Evolutionary conservation across 139 green algal genomes (phyloP), one percentile per base, ranked within the genome.

Genomic region (Chlorella sp.): DNA sequence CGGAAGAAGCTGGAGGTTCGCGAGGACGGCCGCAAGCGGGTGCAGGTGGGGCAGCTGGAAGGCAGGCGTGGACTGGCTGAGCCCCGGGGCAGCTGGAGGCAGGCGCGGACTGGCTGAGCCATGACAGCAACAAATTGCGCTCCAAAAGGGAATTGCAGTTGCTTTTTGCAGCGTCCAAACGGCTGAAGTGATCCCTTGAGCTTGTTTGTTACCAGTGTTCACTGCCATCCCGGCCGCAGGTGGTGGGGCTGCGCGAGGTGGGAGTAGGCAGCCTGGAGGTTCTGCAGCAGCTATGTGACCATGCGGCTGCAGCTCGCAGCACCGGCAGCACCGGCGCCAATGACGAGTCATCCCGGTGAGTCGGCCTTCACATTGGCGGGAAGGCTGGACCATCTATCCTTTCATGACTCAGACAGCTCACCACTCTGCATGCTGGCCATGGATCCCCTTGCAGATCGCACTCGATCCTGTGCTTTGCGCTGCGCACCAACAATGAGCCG

Each of bases 321-420:
- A 97, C 95, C 20, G 97, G 96, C 73, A 95, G 88, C 85, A 99
- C 97, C 18, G 96, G 97, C 1, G 97, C 97, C 69, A 99, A 99
- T 82, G 90, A 95, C 34, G 97, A 99, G 90, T 98, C 95, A 28
- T 98, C 95, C 0, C 76, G 82, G 82, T 86, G 39, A 65, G 72
- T 1, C 9, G 20, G 16, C 9, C 25, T 23, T 13, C 32, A 51
- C 44, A 51, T n/a, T n/a, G n/a, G n/a, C n/a, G n/a, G n/a, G n/a
- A n/a, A n/a, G n/a, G n/a, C n/a, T n/a, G n/a, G n/a, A n/a, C n/a
- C n/a, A n/a, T n/a, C n/a, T n/a, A n/a, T n/a, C n/a, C n/a, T n/a
- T n/a, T n/a, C n/a, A n/a, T n/a, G n/a, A n/a, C n/a, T n/a, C n/a
- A n/a, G n/a, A n/a, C n/a, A n/a, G n/a, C n/a, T n/a, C n/a, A n/a